Percentiles rank a stretch among this genome's conserved stretches.
phyloP scores from a whole-genome alignment of 2,329 filamentous ascomycete species.

The Diaporthe helianthi region DNA sequence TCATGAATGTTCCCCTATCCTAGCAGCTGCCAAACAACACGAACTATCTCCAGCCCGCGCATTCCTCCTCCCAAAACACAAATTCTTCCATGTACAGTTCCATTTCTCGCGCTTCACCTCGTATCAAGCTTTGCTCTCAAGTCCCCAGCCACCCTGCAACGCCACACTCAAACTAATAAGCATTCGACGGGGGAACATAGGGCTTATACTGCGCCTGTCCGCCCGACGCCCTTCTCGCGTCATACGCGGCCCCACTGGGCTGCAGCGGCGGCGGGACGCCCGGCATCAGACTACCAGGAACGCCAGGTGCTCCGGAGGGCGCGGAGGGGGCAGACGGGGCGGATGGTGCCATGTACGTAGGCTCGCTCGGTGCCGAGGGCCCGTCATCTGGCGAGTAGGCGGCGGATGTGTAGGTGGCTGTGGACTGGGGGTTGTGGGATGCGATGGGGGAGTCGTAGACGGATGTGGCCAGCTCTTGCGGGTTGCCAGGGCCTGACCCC shows the following conservation, averaged over 20 bases:
- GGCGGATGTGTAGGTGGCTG: slow-evolving; percentile 54
- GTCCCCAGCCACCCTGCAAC: not conserved
- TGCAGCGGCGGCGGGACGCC: slow-evolving; percentile 51
- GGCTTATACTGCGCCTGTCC: slow-evolving; percentile 63
- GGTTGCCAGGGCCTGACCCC: slow-evolving; percentile 48
- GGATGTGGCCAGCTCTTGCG: slow-evolving; percentile 80
- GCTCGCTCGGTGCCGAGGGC: slow-evolving; percentile 40
- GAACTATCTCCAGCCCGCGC: not conserved
- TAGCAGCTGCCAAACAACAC: not conserved
- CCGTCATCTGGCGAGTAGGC: slow-evolving; percentile 58
- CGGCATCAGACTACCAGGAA: slow-evolving; percentile 44
- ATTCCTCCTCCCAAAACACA: not conserved
- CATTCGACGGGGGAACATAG: slow-evolving; percentile 57
- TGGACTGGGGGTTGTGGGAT: slow-evolving; percentile 54
- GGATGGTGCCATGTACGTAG: slow-evolving; percentile 45
- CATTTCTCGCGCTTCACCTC: not conserved
- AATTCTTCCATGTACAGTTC: not conserved
- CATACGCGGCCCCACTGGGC: slow-evolving; percentile 53
- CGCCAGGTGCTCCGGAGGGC: slow-evolving; percentile 23
- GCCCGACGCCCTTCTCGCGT: slow-evolving; percentile 55
- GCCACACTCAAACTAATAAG: slow-evolving; percentile 23
- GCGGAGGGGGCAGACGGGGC: slow-evolving; percentile 36
- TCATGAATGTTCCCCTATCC: not conserved
- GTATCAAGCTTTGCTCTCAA: not conserved
- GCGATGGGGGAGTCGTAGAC: slow-evolving; percentile 77